A percentile compares a stretch with the other conserved stretches of the same genome.
Conservation (phyloP, 768 basidiomycete genomes). For the Amanita muscaria region DNA sequence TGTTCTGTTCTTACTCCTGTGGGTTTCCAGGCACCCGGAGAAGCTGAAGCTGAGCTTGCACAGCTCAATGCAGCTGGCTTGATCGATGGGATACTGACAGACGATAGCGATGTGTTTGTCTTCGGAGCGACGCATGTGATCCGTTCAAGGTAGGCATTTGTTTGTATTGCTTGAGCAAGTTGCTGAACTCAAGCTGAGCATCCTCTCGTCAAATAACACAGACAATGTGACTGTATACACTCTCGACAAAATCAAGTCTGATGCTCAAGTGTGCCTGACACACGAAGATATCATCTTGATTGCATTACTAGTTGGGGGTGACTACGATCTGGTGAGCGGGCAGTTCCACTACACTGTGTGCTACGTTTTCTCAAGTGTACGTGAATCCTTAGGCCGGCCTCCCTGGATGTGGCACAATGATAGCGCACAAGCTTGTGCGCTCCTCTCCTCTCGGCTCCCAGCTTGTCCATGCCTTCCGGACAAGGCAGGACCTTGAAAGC, state of each 20-base stretch:
- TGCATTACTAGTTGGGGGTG: background rate
- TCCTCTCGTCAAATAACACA: background rate
- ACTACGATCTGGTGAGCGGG: background rate
- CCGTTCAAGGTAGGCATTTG: background rate
- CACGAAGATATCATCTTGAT: background rate
- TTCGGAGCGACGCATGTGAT: constrained; percentile 1
- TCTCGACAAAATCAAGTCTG: background rate
- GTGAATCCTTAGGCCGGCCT: background rate
- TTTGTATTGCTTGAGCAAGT: background rate
- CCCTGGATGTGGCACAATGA: background rate
- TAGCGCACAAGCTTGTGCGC: background rate
- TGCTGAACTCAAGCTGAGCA: background rate
- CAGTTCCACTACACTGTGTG: background rate
- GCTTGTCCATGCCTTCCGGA: background rate
- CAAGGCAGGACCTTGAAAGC: background rate
- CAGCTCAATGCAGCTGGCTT: background rate
- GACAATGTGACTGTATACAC: background rate
- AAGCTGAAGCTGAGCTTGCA: constrained; percentile 5
- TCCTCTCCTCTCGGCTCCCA: background rate
- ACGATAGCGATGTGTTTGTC: background rate
- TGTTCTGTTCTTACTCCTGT: no score
- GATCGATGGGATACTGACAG: background rate
- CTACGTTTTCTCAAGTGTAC: background rate
- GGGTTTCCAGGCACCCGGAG: constrained; percentile 3
- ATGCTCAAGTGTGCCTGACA: background rate